Percentiles rank a stretch among this genome's conserved stretches.
phyloP scores from a whole-genome alignment of 495 filamentous ascomycete genomes.

The Parathielavia hyrcaniae region DNA sequence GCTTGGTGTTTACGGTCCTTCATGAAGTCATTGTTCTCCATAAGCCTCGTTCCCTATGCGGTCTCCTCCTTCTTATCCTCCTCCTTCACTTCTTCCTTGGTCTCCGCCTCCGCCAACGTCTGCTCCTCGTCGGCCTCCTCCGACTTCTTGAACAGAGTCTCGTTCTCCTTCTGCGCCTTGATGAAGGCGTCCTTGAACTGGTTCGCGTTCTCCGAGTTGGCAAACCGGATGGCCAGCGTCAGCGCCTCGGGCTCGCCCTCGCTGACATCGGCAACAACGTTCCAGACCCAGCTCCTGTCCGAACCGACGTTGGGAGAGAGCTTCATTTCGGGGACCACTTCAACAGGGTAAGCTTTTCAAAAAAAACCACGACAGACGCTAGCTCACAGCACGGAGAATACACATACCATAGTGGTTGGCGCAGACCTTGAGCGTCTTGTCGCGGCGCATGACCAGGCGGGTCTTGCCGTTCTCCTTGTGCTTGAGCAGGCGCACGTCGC shows the following conservation, averaged over 20 bases:
- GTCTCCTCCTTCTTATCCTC: conserved; percentile 23
- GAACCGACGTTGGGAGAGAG: conserved; percentile 94
- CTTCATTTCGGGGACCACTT: conserved; percentile 98
- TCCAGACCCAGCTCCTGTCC: conserved; percentile 99
- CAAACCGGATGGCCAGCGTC: conserved; percentile 95
- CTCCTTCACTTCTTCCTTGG: conserved; percentile 20
- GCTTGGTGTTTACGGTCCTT: conserved; percentile 12
- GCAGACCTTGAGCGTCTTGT: conserved; percentile 99
- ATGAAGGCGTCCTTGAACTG: conserved; percentile 97
- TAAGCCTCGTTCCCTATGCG: conserved; percentile 12
- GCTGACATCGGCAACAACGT: conserved; percentile 92
- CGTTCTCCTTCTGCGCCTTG: conserved; percentile 96
- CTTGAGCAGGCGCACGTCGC: conserved; percentile 92
- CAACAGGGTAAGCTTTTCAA: background rate
- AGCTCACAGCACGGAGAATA: background rate
- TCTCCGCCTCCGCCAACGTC: conserved; percentile 22
- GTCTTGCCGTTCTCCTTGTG: conserved; percentile 98
- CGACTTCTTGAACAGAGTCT: conserved; percentile 63
- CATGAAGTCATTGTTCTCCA: conserved; percentile 20
- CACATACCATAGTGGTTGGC: conserved; percentile 98
- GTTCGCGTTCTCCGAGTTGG: conserved; percentile 97
- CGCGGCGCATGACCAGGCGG: conserved; percentile 93
- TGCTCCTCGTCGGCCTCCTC: conserved; percentile 29
- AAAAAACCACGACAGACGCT: background rate
- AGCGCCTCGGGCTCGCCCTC: conserved; percentile 96